Base-by-base conservation (phyloP, 2,329 filamentous ascomycete genomes). In the Thielaviopsis musarum region DNA sequence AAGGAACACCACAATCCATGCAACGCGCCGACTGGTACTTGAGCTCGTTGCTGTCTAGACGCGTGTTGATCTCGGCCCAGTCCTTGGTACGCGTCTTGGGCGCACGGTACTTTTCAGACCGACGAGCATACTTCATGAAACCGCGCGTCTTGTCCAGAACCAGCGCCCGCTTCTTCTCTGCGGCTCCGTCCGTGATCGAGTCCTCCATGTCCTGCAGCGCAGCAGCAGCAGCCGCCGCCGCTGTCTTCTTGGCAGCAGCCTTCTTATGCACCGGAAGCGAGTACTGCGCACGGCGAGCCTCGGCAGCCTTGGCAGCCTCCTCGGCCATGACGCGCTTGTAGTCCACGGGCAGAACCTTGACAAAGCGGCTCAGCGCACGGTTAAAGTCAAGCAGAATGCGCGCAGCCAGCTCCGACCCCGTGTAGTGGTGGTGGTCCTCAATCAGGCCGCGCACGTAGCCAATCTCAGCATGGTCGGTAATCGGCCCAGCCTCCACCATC, bases 1-100 rank as follows among this genome's bases (percentile, higher is more conserved):
- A 97, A 1, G 91, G 91, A 62, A 97, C 91, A 81, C 91, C 91
- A 63, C 91, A 97, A 74, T 97, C 91, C 91, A 97, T 97, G 77
- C 91, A 97, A 64, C 91, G 88, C 62, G 91, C 91, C 54, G 90
- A 86, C 73, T 97, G 91, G 69, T 95, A 96, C 76, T 96, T 96
- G 64, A 96, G 82, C 74, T 95, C 90, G 66, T 96, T 91, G 72
- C 95, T 90, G 64, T 88, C 89, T 55, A 97, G 80, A 61, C 91
- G 87, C 67, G 82, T 82, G 61, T 85, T 93, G 54, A 97, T 80
- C 74, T 97, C 91, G 49, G 86, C 87, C 91, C 91, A 97, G 69
- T 97, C 91, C 69, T 91, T 89, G 63, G 84, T 90, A 66, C 91
- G 81, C 51, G 87, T 90, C 71, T 88, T 86, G 5, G 87, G 81